A percentile compares a stretch with the other conserved stretches of the same genome.
phyloP scores from a whole-genome alignment of 768 basidiomycete species.

The Kwoniella sp. region DNA sequence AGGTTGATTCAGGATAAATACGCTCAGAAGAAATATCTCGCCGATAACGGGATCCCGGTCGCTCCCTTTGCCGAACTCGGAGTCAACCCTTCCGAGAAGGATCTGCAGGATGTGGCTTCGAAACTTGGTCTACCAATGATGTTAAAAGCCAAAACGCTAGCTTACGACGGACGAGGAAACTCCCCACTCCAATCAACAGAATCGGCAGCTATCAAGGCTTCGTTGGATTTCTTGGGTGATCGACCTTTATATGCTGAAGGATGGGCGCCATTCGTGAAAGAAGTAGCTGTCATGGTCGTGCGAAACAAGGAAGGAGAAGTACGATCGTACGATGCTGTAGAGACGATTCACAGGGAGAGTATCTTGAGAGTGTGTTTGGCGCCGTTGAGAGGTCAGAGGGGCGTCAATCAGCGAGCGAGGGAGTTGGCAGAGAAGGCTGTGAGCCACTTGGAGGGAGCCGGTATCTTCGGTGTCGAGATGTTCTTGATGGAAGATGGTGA shows the following conservation, averaged over 20 bases:
- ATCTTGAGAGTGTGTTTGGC: slow-evolving; percentile 92
- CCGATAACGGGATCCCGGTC: slow-evolving; percentile 61
- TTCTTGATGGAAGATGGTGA: slow-evolving; percentile 85
- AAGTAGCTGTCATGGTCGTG: slow-evolving; percentile 97
- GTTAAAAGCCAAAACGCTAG: slow-evolving; percentile 92
- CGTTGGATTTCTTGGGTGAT: slow-evolving; percentile 62
- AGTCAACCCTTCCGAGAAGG: slow-evolving; percentile 62
- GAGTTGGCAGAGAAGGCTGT: slow-evolving; percentile 78
- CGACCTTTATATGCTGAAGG: slow-evolving; percentile 88
- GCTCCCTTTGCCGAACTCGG: slow-evolving; percentile 66
- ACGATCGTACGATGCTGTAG: slow-evolving; percentile 82
- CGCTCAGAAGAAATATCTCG: slow-evolving; percentile 67
- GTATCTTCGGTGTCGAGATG: slow-evolving; percentile 98
- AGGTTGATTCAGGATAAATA: slow-evolving; percentile 78
- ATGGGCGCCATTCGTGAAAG: slow-evolving; percentile 84
- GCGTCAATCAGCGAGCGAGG: slow-evolving; percentile 66
- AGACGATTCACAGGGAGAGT: slow-evolving; percentile 91
- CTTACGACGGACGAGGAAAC: slow-evolving; percentile 96
- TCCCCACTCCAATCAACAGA: slow-evolving; percentile 67
- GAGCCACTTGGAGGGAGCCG: slow-evolving; percentile 77
- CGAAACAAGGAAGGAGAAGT: slow-evolving; percentile 73
- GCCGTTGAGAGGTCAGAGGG: slow-evolving; percentile 68
- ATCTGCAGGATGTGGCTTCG: slow-evolving; percentile 57
- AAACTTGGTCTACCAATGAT: slow-evolving; percentile 81
- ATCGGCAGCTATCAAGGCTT: slow-evolving; percentile 59